Evolutionary conservation across 306 rosid genomes (phyloP).

Genomic region (Abrus precatorius): DNA sequence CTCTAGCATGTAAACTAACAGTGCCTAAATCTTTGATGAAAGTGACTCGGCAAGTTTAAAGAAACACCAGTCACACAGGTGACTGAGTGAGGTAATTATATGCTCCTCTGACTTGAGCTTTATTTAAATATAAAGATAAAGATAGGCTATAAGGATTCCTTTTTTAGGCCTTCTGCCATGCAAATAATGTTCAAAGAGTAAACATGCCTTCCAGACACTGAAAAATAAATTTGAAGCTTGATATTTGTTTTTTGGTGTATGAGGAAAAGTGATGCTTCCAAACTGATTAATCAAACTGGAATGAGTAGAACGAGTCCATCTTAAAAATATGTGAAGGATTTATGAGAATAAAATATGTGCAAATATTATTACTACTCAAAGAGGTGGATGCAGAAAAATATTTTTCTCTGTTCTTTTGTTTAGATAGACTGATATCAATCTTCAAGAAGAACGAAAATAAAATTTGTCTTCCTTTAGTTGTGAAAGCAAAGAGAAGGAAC

Average conservation of each 20-base stretch:
- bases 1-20: slow-evolving; percentile 7
- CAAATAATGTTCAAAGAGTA: background rate
- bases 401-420: background rate
- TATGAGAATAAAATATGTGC: background rate
- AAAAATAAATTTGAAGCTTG: slow-evolving; percentile 1
- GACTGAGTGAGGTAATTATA: background rate
- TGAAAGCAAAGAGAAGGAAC: background rate
- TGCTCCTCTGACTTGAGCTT: background rate
- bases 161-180: background rate
- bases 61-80: background rate
- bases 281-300: background rate
- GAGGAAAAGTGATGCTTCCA: background rate
- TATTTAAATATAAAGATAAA: background rate
- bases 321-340: background rate
- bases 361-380: background rate
- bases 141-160: background rate
- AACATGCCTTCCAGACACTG: background rate
- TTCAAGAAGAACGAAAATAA: background rate
- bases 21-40: slow-evolving; percentile 25
- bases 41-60: slow-evolving; percentile 32
- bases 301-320: background rate
- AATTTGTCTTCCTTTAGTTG: background rate
- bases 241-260: background rate
- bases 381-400: background rate
- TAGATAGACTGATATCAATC: background rate